These are phyloP conservation scores for Ilyonectria sp. DNA, from an alignment of 2,329 filamentous ascomycete genomes.

Conservation along the genomic window DNA sequence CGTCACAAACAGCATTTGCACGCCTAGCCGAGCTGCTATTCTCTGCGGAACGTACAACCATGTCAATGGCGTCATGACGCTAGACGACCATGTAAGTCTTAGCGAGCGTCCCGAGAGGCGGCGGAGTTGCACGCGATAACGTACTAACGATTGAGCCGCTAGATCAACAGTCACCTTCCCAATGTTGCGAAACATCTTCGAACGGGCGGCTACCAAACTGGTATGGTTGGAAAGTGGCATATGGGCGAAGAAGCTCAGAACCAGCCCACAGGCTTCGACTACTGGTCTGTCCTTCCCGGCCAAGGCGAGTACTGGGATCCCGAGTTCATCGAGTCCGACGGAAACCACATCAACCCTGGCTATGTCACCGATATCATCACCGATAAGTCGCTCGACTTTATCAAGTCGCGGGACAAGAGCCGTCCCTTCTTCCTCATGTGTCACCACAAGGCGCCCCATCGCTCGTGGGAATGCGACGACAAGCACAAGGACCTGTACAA, in stretches of 20 bases:
- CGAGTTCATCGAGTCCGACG: slow-evolving; percentile 60
- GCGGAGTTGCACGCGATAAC: background rate
- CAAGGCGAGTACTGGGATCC: slow-evolving; percentile 69
- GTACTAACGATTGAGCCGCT: background rate
- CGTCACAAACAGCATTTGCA: slow-evolving; percentile 69
- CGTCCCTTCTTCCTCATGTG: slow-evolving; percentile 70
- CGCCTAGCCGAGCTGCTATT: slow-evolving; percentile 65
- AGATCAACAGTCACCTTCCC: slow-evolving; percentile 64
- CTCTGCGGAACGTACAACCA: slow-evolving; percentile 67
- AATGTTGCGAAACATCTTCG: slow-evolving; percentile 67
- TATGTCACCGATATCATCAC: slow-evolving; percentile 69
- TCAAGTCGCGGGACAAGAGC: slow-evolving; percentile 52
- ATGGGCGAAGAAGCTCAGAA: slow-evolving; percentile 63
- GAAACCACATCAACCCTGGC: slow-evolving; percentile 52
- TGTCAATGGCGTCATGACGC: slow-evolving; percentile 66
- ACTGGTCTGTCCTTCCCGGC: slow-evolving; percentile 66
- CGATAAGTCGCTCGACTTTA: slow-evolving; percentile 62
- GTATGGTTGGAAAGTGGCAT: slow-evolving; percentile 70
- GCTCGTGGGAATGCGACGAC: slow-evolving; percentile 65
- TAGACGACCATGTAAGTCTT: slow-evolving; percentile 55
- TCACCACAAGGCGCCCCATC: slow-evolving; percentile 70
- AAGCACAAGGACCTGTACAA: slow-evolving; percentile 65
- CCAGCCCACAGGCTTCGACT: slow-evolving; percentile 66
- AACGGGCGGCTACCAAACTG: slow-evolving; percentile 63
- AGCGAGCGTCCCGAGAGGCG: background rate